Evolutionary conservation across 2,329 filamentous ascomycete genomes (phyloP).

Genomic region (Diplodia corticola): DNA sequence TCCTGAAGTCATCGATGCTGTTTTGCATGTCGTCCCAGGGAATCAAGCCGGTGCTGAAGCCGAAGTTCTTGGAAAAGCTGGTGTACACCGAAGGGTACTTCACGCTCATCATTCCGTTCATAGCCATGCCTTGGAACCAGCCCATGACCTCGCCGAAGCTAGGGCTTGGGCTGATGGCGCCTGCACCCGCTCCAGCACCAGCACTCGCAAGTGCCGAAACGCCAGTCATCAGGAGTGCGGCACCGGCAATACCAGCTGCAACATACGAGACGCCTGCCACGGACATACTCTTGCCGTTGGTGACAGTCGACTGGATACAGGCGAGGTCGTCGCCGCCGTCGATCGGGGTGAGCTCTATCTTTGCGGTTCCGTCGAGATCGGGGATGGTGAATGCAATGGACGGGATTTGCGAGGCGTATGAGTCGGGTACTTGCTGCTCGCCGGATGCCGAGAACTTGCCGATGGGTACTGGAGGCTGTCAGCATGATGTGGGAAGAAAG

Average conservation of each 20-base stretch:
- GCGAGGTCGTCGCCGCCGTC: constrained; percentile 66
- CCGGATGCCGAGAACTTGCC: constrained; percentile 74
- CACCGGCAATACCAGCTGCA: constrained; percentile 82
- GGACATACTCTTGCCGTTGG: constrained; percentile 81
- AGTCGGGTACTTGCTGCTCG: constrained; percentile 66
- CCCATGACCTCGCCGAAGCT: constrained; percentile 82
- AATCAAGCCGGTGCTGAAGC: constrained; percentile 81
- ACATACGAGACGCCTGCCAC: constrained; percentile 78
- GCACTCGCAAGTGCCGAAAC: constrained; percentile 64
- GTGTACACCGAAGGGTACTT: constrained; percentile 84
- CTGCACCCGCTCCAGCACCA: constrained; percentile 53
- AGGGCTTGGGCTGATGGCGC: constrained; percentile 66
- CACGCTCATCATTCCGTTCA: constrained; percentile 95
- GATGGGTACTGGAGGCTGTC: constrained; percentile 61
- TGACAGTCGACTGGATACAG: constrained; percentile 78
- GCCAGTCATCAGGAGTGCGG: constrained; percentile 72
- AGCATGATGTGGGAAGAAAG: constrained; percentile 17
- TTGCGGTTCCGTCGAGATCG: constrained; percentile 84
- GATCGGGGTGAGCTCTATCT: constrained; percentile 67
- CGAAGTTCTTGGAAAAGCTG: constrained; percentile 91
- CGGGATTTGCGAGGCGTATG: constrained; percentile 75
- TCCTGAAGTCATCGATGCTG: constrained; percentile 81
- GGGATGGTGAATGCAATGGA: constrained; percentile 87
- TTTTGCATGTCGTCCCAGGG: constrained; percentile 78
- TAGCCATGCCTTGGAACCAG: constrained; percentile 91